phyloP scores from a whole-genome alignment of 139 green algal genomes.

The Desmodesmus armatus region DNA sequence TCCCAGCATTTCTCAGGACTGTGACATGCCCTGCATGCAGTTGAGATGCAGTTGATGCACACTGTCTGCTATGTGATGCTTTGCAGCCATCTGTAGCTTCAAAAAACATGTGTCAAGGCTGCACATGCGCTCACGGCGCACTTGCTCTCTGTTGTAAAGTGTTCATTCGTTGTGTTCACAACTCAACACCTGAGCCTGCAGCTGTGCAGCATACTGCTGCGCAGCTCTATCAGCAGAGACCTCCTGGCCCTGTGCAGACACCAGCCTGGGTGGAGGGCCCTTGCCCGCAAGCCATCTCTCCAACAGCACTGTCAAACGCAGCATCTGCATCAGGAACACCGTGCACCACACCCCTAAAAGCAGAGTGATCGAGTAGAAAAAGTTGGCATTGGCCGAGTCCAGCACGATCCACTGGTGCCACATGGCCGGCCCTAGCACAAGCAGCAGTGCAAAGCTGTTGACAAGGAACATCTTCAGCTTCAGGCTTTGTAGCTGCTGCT shows the following conservation, averaged over 20 bases:
- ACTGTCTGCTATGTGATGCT: too few species aligned
- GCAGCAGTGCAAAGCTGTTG: slow-evolving; percentile 65
- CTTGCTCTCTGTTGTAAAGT: neutral
- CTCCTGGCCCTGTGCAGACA: too few species aligned
- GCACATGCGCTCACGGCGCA: neutral
- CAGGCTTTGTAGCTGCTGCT: slow-evolving; percentile 54
- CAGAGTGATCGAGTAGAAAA: slow-evolving; percentile 86
- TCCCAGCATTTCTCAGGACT: too few species aligned
- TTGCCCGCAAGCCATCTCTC: slow-evolving; percentile 19
- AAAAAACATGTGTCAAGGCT: neutral
- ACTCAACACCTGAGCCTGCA: too few species aligned
- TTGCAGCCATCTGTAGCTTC: neutral
- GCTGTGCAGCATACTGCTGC: too few species aligned
- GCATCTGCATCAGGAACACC: slow-evolving; percentile 47
- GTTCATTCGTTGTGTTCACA: neutral
- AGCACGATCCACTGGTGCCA: slow-evolving; percentile 80
- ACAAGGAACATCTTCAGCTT: slow-evolving; percentile 60
- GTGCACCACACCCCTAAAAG: slow-evolving; percentile 72
- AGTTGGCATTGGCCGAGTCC: slow-evolving; percentile 84
- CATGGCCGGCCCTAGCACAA: slow-evolving; percentile 70
- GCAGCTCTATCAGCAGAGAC: too few species aligned
- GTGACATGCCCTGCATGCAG: neutral
- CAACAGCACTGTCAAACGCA: slow-evolving; percentile 37
- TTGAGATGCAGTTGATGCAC: neutral
- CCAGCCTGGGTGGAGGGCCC: too few species aligned